Base-by-base conservation (phyloP, 108 stramenopile genomes). In the Cyclotella kingstonii region DNA sequence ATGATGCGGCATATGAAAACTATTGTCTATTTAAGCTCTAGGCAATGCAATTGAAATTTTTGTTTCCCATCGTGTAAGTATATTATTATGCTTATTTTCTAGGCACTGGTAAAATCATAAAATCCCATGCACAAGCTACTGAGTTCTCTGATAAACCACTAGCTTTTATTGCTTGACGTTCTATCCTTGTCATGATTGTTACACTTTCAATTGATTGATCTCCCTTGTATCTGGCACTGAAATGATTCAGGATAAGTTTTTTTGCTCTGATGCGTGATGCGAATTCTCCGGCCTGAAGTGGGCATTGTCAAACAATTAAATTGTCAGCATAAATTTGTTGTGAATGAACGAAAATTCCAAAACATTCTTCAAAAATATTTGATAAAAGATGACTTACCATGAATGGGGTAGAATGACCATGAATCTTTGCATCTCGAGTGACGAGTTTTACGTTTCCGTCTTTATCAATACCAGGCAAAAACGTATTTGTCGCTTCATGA, bases 401-500 rank as follows among this genome's bases (percentile, higher is more conserved):
- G n/a, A 65, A 52, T 19, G 87, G 93, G 8, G 93, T 94, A 5
- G 85, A 87, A 64, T 93, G 91, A 1, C 91, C 91, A 52, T 93
- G 91, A n/a, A 81, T 62, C 39, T 84, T 79, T 17, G 91, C 80
- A 56, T 89, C 90, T 19, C 63, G 64, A 0, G 80, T 86, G 5
- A 88, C 87, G 22, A 56, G 44, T 38, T 63, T 54, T 19, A 81
- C 17, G 49, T 60, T 79, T 2, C 81, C 75, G 50, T 84, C 88
- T 35, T 81, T 78, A 40, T 93, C 91, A 33, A 87, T 57, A 23
- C 84, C 86, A 41, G 60, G 51, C 50, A 93, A 54, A 59, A 66
- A 91, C 1, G 82, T 73, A 42, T 96, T 96, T 0, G 95, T 96
- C 7, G 95, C 88, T 73, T 96, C 95, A 59, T 96, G 95, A 11